These are phyloP conservation scores for Protea cynaroides DNA, from an alignment of 164 flowering plant genomes.

Conservation along the genomic window DNA sequence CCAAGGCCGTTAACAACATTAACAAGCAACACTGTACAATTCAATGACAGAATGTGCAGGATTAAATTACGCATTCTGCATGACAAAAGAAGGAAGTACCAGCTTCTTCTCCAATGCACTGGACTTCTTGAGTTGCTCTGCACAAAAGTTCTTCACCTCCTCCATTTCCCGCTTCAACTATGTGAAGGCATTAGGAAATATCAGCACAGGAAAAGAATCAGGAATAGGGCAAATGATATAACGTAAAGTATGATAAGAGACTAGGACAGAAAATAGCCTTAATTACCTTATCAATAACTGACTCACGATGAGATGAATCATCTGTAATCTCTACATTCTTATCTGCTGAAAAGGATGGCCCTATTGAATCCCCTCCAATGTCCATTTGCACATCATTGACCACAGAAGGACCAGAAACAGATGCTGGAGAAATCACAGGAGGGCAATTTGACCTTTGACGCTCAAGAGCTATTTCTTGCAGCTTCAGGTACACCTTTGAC, in stretches of 20 bases:
- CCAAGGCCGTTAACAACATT: no score
- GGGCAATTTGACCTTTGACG: constrained; percentile 12
- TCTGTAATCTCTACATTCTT: constrained; percentile 18
- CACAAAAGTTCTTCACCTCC: not conserved
- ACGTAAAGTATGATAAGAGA: not conserved
- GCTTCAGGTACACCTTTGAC: constrained; percentile 27
- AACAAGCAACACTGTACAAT: no score
- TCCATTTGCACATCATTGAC: constrained; percentile 14
- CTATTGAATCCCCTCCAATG: constrained; percentile 4
- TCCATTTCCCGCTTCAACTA: not conserved
- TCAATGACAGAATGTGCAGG: not conserved
- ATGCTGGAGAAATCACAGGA: constrained; percentile 10
- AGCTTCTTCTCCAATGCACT: not conserved
- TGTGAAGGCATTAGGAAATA: not conserved
- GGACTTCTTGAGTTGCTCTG: not conserved
- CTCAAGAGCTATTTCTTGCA: constrained; percentile 31
- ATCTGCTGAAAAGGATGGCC: constrained; percentile 10
- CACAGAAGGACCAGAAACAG: constrained; percentile 9
- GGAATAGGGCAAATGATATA: not conserved
- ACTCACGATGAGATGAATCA: constrained; percentile 26
- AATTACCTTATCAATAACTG: constrained; percentile 39
- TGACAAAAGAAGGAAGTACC: not conserved
- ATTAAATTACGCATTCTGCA: not conserved
- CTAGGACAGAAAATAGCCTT: constrained; percentile 1
- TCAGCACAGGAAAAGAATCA: not conserved